These are phyloP conservation scores for Chalaropsis thielavioides DNA, from an alignment of 2,329 filamentous ascomycete species.

Conservation along the genomic window DNA sequence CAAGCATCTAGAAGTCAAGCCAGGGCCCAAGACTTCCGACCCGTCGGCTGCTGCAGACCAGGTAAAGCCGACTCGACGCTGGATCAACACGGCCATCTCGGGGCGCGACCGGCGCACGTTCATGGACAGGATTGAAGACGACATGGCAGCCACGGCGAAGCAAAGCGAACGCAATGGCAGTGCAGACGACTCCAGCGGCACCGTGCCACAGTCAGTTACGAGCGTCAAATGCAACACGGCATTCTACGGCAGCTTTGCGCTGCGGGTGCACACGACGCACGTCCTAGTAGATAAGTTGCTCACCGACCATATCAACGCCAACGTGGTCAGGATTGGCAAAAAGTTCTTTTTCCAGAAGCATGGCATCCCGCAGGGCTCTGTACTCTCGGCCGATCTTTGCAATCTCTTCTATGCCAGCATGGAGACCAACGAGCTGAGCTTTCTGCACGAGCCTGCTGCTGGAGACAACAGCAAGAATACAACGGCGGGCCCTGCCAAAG, in stretches of 20 bases:
- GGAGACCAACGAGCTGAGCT: constrained; percentile 53
- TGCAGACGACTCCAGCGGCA: constrained; percentile 17
- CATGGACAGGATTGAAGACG: constrained; percentile 30
- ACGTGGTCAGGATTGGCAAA: constrained; percentile 78
- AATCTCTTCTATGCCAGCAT: constrained; percentile 93
- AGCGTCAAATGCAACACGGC: constrained; percentile 49
- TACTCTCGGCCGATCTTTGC: constrained; percentile 75
- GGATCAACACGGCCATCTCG: constrained; percentile 37
- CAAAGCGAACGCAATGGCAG: too few species aligned
- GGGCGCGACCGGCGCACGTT: constrained; percentile 31
- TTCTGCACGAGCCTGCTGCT: constrained; percentile 32
- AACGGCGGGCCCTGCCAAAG: background rate
- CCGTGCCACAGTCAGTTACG: background rate
- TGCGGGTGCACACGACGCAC: constrained; percentile 40
- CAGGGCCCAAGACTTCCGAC: constrained; percentile 24
- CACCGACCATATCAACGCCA: constrained; percentile 64
- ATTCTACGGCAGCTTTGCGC: constrained; percentile 56
- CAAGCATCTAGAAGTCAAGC: constrained; percentile 59
- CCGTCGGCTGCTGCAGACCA: constrained; percentile 18
- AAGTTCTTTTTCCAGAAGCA: constrained; percentile 74
- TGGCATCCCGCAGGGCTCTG: constrained; percentile 86
- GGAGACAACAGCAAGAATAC: background rate
- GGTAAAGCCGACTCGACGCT: constrained; percentile 33
- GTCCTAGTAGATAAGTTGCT: constrained; percentile 52
- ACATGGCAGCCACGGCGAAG: background rate